Evolutionary conservation across 352 stramenopile genomes (phyloP), one percentile per base, ranked within the genome.

Genomic region (Pilasporangium apinafurcum): DNA sequence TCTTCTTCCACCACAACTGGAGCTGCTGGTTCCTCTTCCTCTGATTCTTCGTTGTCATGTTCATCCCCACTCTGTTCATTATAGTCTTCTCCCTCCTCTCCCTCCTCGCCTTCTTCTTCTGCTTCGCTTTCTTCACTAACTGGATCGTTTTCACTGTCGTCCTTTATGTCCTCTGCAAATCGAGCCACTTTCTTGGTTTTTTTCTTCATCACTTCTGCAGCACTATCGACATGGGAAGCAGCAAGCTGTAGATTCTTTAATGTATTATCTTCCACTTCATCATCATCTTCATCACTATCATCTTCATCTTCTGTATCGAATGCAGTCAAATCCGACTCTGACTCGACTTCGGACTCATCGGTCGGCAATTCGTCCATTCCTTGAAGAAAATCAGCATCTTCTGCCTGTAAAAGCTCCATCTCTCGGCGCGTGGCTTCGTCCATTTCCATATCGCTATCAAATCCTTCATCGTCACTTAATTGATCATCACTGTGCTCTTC

Each of bases 331-430:
- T 90, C 74, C 22, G 59, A 56, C 25, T 92, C 81, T 25, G 58
- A 77, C 21, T 91, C 75, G 0, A 72, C 59, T 27, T 92, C 78
- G 16, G 74, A 86, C 40, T 93, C 81, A 45, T 93, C 81, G 0
- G 81, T 91, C 25, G 81, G 81, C 39, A 93, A 47, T 39, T 93
- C 73, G 38, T 93, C 81, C 71, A 93, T 88, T 26, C 78, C 81
- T 36, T 73, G 62, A 8, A 93, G 51, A 50, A 93, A 93, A 24
- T 80, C 68, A n/a, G 78, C 76, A 44, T 93, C 81, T 59, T 93
- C 81, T 6, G 73, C 61, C 56, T 88, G 74, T 43, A 93, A 44
- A 48, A 90, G 28, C 25, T 67, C 63, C 59, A 93, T 77, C 55
- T 93, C 81, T 3, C 58, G 64, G 8, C 75, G 73, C 48, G 75